Conservation (phyloP, 805 yeast species). For the Kurtzmaniella fragi region DNA sequence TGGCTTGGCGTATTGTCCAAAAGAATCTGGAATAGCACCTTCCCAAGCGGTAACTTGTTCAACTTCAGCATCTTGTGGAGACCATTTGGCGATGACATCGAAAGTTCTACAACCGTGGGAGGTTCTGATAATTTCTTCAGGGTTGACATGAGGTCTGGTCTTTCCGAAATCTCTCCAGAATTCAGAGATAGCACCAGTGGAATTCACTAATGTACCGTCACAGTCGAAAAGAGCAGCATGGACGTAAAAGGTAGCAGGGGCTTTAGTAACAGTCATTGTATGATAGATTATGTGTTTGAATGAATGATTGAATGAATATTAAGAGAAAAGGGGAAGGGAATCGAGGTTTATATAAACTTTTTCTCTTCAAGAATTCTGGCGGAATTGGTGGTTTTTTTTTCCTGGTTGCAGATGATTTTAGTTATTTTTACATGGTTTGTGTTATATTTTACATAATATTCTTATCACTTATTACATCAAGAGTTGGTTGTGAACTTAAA, state of each 20-base stretch:
- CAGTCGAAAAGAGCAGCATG: constrained; percentile 28
- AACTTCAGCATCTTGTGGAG: constrained; percentile 23
- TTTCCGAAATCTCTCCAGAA: constrained; percentile 25
- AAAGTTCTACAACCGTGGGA: constrained; percentile 27
- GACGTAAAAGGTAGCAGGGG: constrained; percentile 21
- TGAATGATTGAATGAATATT: background rate
- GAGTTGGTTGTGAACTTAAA: too few species aligned
- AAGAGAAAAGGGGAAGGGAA: too few species aligned
- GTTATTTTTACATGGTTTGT: too few species aligned
- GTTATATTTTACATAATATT: too few species aligned
- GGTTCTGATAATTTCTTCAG: constrained; percentile 24
- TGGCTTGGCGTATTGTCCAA: constrained; percentile 22
- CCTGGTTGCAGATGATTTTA: too few species aligned
- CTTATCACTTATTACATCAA: too few species aligned
- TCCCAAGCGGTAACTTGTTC: constrained; percentile 26
- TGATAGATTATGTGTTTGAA: background rate
- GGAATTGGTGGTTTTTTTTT: too few species aligned
- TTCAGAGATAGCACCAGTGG: constrained; percentile 27
- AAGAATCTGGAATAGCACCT: constrained; percentile 22
- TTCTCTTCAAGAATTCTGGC: too few species aligned
- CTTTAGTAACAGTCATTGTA: constrained; percentile 8
- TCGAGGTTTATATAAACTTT: too few species aligned
- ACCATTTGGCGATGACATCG: constrained; percentile 27
- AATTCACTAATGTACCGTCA: constrained; percentile 26
- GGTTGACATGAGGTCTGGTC: constrained; percentile 26